A percentile compares a stretch with the other conserved stretches of the same genome.
Evolutionary conservation across 306 rosid species (phyloP).

Genomic region (Dalbergia oliveri): DNA sequence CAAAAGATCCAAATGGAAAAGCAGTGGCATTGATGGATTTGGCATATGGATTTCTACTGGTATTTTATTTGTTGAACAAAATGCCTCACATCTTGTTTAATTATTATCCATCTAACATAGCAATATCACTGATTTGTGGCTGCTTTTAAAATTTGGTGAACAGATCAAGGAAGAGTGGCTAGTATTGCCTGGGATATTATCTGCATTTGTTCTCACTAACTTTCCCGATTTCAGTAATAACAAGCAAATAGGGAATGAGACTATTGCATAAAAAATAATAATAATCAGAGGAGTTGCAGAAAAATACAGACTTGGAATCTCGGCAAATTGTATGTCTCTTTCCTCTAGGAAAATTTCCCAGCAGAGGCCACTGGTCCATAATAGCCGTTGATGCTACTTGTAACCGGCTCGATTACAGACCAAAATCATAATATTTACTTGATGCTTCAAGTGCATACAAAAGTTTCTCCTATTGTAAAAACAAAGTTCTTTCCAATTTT

Average conservation of each 20-base stretch:
- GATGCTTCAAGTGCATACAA: too few species aligned
- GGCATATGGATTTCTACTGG: conserved; percentile 48
- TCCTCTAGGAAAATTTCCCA: not conserved
- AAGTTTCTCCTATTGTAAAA: too few species aligned
- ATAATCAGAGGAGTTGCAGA: conserved; percentile 26
- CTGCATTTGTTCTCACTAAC: conserved; percentile 49
- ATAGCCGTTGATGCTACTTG: not conserved
- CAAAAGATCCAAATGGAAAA: conserved; percentile 50
- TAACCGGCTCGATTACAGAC: too few species aligned
- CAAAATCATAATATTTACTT: not conserved
- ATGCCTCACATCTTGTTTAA: not conserved
- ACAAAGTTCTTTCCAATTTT: not conserved
- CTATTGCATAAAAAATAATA: not conserved
- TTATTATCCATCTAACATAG: not conserved
- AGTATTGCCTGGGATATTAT: conserved; percentile 49
- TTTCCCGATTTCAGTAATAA: conserved; percentile 12
- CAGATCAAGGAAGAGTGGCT: conserved; percentile 63
- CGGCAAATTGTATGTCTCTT: not conserved
- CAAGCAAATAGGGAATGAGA: conserved; percentile 14
- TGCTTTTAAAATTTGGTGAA: conserved; percentile 30
- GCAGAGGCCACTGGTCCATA: conserved; percentile 2
- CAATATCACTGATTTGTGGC: not conserved
- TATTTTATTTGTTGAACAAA: conserved; percentile 13
- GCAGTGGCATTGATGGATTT: conserved; percentile 54
- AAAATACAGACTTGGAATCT: not conserved